A percentile compares a stretch with the other conserved stretches of the same genome.
Evolutionary conservation across 1,139 yeast genomes (phyloP).

Genomic region (Arxiozyma telluris): DNA sequence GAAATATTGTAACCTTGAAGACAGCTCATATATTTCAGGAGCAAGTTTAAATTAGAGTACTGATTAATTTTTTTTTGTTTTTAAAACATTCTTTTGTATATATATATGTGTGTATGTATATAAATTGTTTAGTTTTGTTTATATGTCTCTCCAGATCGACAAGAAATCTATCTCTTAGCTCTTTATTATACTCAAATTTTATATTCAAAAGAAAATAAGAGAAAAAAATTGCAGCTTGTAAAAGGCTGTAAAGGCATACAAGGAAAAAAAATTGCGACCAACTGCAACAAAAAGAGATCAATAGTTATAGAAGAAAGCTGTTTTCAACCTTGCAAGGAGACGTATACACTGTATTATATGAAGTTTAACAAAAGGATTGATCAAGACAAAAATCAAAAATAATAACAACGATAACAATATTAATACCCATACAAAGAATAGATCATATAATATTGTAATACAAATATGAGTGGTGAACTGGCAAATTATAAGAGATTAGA

Average conservation of each 20-base stretch:
- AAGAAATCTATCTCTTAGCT: neutral
- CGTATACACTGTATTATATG: neutral
- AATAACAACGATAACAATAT: neutral
- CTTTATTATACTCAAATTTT: neutral
- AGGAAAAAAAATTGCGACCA: neutral
- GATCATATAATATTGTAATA: neutral
- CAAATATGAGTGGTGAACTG: conserved; percentile 60
- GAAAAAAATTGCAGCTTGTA: neutral
- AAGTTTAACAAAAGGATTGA: neutral
- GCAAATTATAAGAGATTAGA: conserved; percentile 89
- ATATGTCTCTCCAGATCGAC: neutral
- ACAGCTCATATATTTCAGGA: neutral
- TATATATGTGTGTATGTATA: too few relatives aligned
- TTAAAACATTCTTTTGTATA: neutral
- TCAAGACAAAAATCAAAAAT: neutral
- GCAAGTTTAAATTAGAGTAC: too few relatives aligned
- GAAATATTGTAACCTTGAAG: too few relatives aligned
- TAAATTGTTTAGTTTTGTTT: neutral
- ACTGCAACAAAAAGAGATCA: neutral
- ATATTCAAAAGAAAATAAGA: neutral
- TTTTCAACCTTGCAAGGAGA: neutral
- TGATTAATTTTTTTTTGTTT: too few relatives aligned
- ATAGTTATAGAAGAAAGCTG: neutral
- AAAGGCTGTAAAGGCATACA: neutral
- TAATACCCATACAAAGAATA: too few relatives aligned